These are phyloP conservation scores for Hypericum androsaemum DNA, from an alignment of 345 rosid genomes.

Conservation along the genomic window DNA sequence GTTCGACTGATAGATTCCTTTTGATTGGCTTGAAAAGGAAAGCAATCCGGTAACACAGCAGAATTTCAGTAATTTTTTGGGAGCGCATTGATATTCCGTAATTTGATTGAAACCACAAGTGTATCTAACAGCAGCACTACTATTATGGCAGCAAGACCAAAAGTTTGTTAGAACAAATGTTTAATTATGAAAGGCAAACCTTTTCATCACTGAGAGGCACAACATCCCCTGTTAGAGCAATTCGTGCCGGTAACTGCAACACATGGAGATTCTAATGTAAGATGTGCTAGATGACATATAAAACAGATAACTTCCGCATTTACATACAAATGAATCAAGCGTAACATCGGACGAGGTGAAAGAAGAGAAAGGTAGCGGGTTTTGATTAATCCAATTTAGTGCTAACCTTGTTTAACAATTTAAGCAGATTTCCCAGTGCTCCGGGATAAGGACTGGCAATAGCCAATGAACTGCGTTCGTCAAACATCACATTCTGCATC, in stretches of 20 bases:
- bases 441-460: conserved; percentile 63
- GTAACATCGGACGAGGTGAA: background rate
- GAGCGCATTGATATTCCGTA: too few relatives aligned
- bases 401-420: conserved; percentile 53
- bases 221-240: conserved; percentile 73
- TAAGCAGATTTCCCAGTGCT: conserved; percentile 47
- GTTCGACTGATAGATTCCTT: too few relatives aligned
- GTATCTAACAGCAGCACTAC: background rate
- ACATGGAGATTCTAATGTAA: background rate
- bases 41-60: too few relatives aligned
- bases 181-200: conserved; percentile 22
- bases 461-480: conserved; percentile 74
- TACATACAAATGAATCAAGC: background rate
- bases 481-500: conserved; percentile 62
- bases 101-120: too few relatives aligned
- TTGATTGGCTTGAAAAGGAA: too few relatives aligned
- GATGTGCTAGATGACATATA: background rate
- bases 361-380: background rate
- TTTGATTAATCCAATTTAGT: conserved; percentile 5
- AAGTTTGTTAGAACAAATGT: background rate
- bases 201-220: conserved; percentile 53
- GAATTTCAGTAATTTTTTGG: too few relatives aligned
- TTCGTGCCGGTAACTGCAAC: conserved; percentile 63
- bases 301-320: too few relatives aligned
- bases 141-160: background rate